A percentile compares a stretch with the other conserved stretches of the same genome.
These are phyloP conservation scores for Colletotrichum sp. DNA, from an alignment of 2,329 filamentous ascomycete species.

Conservation along the genomic window DNA sequence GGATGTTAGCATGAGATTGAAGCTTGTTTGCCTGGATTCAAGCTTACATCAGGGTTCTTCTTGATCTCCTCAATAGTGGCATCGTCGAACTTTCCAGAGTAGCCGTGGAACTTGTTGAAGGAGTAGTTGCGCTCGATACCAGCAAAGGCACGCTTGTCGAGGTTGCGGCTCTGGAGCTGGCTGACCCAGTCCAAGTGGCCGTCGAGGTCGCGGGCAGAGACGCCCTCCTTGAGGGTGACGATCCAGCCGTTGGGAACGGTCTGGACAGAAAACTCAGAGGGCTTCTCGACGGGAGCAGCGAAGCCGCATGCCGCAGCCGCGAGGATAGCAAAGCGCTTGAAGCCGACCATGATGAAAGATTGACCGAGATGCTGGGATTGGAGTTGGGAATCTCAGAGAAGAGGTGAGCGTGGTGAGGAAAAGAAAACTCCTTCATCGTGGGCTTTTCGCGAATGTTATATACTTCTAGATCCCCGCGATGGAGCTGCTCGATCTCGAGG, in stretches of 20 bases:
- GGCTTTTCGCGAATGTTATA: neutral
- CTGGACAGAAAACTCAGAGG: neutral
- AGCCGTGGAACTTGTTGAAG: slow-evolving; percentile 42
- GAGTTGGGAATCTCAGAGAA: neutral
- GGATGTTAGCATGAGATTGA: neutral
- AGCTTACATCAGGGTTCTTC: slow-evolving; percentile 43
- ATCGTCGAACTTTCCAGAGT: slow-evolving; percentile 46
- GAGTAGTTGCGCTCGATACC: slow-evolving; percentile 22
- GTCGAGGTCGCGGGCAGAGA: slow-evolving; percentile 27
- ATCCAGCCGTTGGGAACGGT: slow-evolving; percentile 48
- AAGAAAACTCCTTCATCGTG: neutral
- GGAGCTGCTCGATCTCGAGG: neutral
- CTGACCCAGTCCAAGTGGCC: slow-evolving; percentile 32
- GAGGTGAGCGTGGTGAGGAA: neutral
- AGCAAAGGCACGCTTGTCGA: slow-evolving; percentile 32
- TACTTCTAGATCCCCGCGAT: neutral
- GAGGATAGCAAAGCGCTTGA: slow-evolving; percentile 21
- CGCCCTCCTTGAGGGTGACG: slow-evolving; percentile 46
- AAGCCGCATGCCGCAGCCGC: slow-evolving; percentile 16
- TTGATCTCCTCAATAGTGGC: slow-evolving; percentile 45
- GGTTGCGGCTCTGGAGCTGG: slow-evolving; percentile 33
- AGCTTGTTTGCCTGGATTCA: fast-evolving
- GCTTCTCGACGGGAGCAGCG: slow-evolving; percentile 13
- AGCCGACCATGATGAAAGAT: slow-evolving; percentile 16
- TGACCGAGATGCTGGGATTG: neutral